Base-by-base conservation (phyloP, 805 yeast species). In the Diddensiella transvaalensis region DNA sequence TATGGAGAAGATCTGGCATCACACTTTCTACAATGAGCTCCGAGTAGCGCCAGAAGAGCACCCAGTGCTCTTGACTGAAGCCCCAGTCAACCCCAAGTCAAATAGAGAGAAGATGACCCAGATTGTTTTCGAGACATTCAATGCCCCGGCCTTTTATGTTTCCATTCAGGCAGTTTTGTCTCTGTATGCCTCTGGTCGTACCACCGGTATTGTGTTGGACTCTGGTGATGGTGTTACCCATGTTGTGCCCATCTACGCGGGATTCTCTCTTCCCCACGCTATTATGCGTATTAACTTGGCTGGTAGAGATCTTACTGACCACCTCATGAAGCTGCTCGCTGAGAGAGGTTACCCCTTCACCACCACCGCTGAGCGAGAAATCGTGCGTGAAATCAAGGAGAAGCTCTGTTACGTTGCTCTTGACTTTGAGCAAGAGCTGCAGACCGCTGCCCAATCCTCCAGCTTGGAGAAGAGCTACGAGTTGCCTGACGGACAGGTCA, bases 1-100 rank as follows among this genome's bases (percentile, higher is more conserved):
- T 72, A 93, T 93, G 99, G 99, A 93, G 80, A 91, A 91, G 79
- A 93, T 93, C 82, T 93, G 99, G 99, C 98, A 93, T 77, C 99
- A 93, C 83, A 93, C 98, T 66, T 93, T 93, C 83, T 91, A 90
- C 91, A 93, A 93, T 79, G 99, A 93, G 79, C 85, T 93, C 77
- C 88, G 98, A 80, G 97, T 93, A 73, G 97, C 97, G 53, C 98
- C 98, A 76, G 99, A 93, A 78, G 99, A 93, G 78, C 99, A 93
- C 82, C 97, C 98, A 73, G 96, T 91, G 66, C 79, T 93, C 73
- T 84, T 93, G 77, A 93, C 99, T 61, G 99, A 93, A 83, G 99
- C 99, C 60, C 99, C 99, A 76, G 87, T 89, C 88, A 93, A 93
- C 80, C 99, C 99, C 71, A 93, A 91, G 78, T 83, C 93, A 62